Evolutionary conservation across 352 stramenopile species (phyloP), one percentile per base, ranked within the genome.

Genomic region (Phytophthora ohioensis): DNA sequence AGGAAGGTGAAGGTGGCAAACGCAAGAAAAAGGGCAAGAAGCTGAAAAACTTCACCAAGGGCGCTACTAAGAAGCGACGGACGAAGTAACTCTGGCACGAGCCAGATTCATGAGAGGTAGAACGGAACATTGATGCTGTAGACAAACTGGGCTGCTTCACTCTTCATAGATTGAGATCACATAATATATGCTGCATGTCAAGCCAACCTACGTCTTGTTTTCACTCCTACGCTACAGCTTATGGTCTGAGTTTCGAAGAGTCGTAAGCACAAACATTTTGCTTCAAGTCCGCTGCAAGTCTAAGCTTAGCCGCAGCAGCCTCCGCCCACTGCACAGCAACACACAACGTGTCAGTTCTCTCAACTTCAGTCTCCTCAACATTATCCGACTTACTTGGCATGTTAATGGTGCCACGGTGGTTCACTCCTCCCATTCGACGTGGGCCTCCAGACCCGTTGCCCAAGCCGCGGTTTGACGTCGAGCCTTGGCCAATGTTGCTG

Each of bases 31-130:
- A 78, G 47, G 65, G 80, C 65, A 73, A 82, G 52, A 91, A 91
- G 66, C 63, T 92, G 27, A 86, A 89, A 66, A 90, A 89, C 67
- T 76, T 93, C 56, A 92, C 86, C 65, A 93, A 93, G 75, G 86
- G 86, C 13, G 64, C 71, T 45, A 73, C 74, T 54, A 92, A 91
- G 76, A 90, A 89, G 73, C 80, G 67, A 43, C 80, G 82, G 64
- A 90, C 56, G 35, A 90, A 85, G 73, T 89, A 89, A 54, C 12
- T 27, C 34, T 59, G 32, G 38, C n/a, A n/a, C 9, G 1, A 9
- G 42, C 30, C 51, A 65, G 39, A 55, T 34, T 47, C 34, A 61
- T 46, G 49, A 73, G n/a, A 42, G n/a, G 53, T 67, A 46, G 21
- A 54, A 49, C 43, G 43, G 21, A 46, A 57, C 10, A 17, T 41